Base-by-base conservation (phyloP, 2,329 filamentous ascomycete species). In the Apiospora sp. region DNA sequence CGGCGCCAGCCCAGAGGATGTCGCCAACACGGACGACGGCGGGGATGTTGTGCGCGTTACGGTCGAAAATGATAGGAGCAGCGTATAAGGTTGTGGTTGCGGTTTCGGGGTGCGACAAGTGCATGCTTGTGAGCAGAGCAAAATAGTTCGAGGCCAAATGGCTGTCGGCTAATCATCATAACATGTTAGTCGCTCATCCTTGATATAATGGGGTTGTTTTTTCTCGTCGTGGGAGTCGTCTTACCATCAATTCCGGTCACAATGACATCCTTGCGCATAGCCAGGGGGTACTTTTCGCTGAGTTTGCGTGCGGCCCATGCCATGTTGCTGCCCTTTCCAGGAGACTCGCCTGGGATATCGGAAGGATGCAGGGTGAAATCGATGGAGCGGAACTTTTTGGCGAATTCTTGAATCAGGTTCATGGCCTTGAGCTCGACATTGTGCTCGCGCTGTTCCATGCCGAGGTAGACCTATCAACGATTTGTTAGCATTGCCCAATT, bases 271-370 rank as follows among this genome's bases (percentile, higher is more conserved):
- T 88, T 89, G 73, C 90, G 85, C 75, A 83, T 77, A 10, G 79
- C 79, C 72, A 87, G 82, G 6, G 86, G 80, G 76, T 93, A 92
- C 77, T 87, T 90, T 77, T 88, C 87, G 79, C 90, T 91, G 70
- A 92, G 85, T 80, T 91, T 90, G 75, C 88, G 88, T 13, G 91
- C 92, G 24, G 91, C 91, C 90, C 92, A 94, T 70, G 89, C 89
- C 73, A 92, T 87, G 80, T 94, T 94, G 83, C 92, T 94, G 75
- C 92, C 92, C 79, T 94, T 94, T 72, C 92, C 92, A 71, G 92
- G 90, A 69, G 92, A 89, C 79, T 94, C 92, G 16, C 90, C 90
- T 4, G 88, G 87, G 70, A 94, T 89, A 71, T 90, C 89, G 30
- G 86, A 82, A 0, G 92, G 92, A 77, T 94, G 92, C 16, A 93